Conservation (phyloP, 305 asterid species). For the Fraxinus albicans region DNA sequence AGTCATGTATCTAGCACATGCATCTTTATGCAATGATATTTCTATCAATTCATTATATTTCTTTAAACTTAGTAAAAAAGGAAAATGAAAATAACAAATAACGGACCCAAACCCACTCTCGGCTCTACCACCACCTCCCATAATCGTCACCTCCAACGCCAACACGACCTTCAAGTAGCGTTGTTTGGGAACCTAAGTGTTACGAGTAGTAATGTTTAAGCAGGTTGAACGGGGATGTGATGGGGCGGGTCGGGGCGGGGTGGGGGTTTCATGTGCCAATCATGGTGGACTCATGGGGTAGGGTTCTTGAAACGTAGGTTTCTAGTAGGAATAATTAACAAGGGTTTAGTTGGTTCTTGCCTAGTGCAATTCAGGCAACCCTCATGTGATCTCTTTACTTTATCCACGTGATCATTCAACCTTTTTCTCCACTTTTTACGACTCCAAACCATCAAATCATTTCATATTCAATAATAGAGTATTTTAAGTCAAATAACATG, state of each 20-base stretch:
- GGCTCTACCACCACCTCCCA: background rate
- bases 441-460: conserved; percentile 8
- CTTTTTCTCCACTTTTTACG: background rate
- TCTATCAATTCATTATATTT: background rate
- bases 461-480: background rate
- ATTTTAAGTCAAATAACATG: background rate
- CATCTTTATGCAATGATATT: background rate
- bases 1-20: background rate
- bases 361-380: conserved; percentile 27
- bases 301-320: conserved; percentile 45
- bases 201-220: background rate
- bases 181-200: background rate
- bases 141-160: background rate
- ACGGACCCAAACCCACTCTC: background rate
- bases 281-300: conserved; percentile 35
- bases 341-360: conserved; percentile 26
- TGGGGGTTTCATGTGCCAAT: conserved; percentile 33
- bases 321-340: conserved; percentile 31
- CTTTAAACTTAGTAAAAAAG: background rate
- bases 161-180: background rate
- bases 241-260: conserved; percentile 2
- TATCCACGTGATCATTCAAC: background rate
- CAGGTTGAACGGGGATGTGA: background rate
- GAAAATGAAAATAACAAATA: background rate
- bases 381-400: conserved; percentile 25